Conservation (phyloP, 1,139 yeast species). For the Suhomyces bolitotheri region DNA sequence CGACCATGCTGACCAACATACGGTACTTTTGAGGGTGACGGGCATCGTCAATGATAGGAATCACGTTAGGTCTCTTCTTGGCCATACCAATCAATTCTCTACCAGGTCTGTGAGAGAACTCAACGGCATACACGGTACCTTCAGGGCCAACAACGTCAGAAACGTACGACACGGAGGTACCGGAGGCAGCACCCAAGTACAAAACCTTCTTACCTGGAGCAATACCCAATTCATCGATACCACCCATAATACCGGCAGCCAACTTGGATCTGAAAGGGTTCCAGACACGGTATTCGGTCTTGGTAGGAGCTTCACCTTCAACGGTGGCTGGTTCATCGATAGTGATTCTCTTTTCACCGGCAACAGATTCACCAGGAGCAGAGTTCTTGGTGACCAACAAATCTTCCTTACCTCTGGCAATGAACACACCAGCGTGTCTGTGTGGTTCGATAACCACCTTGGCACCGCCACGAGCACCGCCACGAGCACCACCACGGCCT, state of each 20-base stretch:
- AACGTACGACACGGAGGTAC: constrained; percentile 98
- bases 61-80: constrained; percentile 98
- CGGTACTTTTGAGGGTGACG: constrained; percentile 99
- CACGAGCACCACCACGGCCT: constrained; percentile 72
- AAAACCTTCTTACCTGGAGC: constrained; percentile 98
- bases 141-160: constrained; percentile 98
- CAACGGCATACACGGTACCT: constrained; percentile 98
- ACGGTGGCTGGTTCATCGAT: constrained; percentile 89
- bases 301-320: constrained; percentile 88
- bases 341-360: constrained; percentile 95
- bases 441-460: constrained; percentile 98
- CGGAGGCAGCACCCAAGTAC: constrained; percentile 98
- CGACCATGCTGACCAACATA: constrained; percentile 98
- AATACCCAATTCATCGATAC: constrained; percentile 95
- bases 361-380: constrained; percentile 98
- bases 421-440: constrained; percentile 96
- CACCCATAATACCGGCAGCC: constrained; percentile 99
- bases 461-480: constrained; percentile 83
- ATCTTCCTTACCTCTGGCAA: constrained; percentile 99
- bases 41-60: constrained; percentile 98
- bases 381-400: constrained; percentile 92
- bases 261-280: constrained; percentile 99
- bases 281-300: constrained; percentile 99
- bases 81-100: constrained; percentile 99
- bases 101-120: constrained; percentile 99